Base-by-base conservation (phyloP, 352 stramenopile genomes). In the Pythium biforme region DNA sequence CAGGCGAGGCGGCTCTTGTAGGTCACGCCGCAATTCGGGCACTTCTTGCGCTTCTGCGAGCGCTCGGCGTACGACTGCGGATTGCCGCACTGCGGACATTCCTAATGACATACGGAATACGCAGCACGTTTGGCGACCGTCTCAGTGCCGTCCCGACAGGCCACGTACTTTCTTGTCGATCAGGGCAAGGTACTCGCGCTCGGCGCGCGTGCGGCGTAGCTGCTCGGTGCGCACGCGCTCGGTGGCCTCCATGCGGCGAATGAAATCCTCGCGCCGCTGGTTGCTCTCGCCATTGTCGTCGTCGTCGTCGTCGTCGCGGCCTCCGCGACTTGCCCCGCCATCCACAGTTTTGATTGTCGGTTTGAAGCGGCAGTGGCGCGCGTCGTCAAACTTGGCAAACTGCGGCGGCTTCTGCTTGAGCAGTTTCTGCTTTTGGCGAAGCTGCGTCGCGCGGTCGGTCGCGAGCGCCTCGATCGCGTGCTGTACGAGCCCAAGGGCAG, bases 1-100 rank as follows among this genome's bases (percentile, higher is more conserved):
- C 83, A 92, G 3, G 81, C 76, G 33, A 90, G 74, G 26, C 77
- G 79, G 34, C 67, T 83, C 57, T 75, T 79, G 69, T 92, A 92
- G 11, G 74, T 73, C 39, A 86, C 73, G 20, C 79, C 81, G 54
- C 83, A 92, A 53, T 92, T 92, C 19, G 81, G 83, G 41, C 81
- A 92, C 29, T 89, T 89, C 56, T 89, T 92, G 12, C 83, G 75
- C 73, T 92, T 92, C 47, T 92, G 83, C 3, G 77, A 81, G 23
- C 90, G 72, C 59, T 92, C 83, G 33, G 81, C 73, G 55, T 90
- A 90, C 49, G 81, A 90, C 54, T 92, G 83, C 20, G 77, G 66
- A 31, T 87, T 92, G 11, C 83, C 80, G 39, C 83, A 92, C 37
- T 59, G 66, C n/a, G 80, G 79, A 52, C 83, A 92, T 52, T 90